Conservation (phyloP, 257 asterid genomes). For the Paulownia fortunei region DNA sequence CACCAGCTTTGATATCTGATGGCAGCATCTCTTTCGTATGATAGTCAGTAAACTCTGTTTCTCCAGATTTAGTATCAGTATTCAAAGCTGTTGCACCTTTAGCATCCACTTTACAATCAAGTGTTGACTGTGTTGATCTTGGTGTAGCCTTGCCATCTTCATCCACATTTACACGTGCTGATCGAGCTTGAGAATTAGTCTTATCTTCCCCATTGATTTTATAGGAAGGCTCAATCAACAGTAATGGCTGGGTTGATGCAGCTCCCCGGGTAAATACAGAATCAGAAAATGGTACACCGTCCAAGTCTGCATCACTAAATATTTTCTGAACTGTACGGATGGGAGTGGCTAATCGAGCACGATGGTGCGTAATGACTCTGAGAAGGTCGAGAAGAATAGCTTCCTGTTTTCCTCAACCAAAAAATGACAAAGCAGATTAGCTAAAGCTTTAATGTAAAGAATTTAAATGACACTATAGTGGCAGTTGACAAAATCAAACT, state of each 20-base stretch:
- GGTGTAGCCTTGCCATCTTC: conserved; percentile 59
- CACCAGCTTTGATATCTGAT: conserved; percentile 39
- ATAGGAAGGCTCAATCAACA: conserved; percentile 75
- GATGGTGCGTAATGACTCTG: conserved; percentile 88
- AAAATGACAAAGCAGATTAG: conserved; percentile 4
- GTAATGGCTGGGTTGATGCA: conserved; percentile 53
- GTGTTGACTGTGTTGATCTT: conserved; percentile 41
- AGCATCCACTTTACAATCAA: conserved; percentile 46
- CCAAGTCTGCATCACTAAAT: conserved; percentile 70
- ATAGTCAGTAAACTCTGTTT: conserved; percentile 26
- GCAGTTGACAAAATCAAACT: background rate
- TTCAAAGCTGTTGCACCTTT: conserved; percentile 40
- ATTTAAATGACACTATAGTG: background rate
- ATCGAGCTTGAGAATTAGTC: conserved; percentile 55
- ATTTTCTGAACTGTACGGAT: conserved; percentile 91
- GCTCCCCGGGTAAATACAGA: conserved; percentile 53
- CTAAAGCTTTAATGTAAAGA: conserved; percentile 11
- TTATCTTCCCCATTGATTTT: conserved; percentile 74
- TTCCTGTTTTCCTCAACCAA: conserved; percentile 58
- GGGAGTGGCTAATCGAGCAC: conserved; percentile 97
- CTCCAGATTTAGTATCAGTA: conserved; percentile 48
- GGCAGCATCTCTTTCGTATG: conserved; percentile 39
- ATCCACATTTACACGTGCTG: conserved; percentile 48
- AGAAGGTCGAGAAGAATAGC: conserved; percentile 82
- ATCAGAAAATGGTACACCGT: conserved; percentile 62